phyloP scores from a whole-genome alignment of 2,329 filamentous ascomycete genomes.

The Ophiostoma pallidulum region DNA sequence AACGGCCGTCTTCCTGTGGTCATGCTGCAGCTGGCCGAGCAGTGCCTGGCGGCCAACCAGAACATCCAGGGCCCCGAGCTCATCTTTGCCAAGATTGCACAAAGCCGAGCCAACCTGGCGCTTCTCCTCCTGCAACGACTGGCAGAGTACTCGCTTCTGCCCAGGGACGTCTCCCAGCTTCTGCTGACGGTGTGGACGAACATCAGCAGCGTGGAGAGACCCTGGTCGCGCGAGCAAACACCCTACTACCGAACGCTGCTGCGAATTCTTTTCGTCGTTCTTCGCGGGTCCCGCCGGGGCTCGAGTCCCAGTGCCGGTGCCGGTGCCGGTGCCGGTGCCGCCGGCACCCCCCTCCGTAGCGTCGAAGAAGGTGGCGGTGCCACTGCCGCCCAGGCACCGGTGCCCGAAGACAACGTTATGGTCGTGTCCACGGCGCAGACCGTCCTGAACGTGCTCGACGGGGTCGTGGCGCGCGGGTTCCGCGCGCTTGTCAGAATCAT shows the following conservation, averaged over 20 bases:
- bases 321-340: background rate
- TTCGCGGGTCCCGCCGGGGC: constrained; percentile 53
- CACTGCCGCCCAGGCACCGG: background rate
- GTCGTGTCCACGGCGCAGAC: constrained; percentile 45
- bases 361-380: background rate
- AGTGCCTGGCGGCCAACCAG: constrained; percentile 72
- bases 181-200: constrained; percentile 42
- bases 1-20: constrained; percentile 36
- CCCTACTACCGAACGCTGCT: constrained; percentile 76
- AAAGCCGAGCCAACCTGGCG: constrained; percentile 68
- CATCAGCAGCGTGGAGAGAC: constrained; percentile 44
- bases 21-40: constrained; percentile 64
- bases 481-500: constrained; percentile 70
- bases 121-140: constrained; percentile 76
- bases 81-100: constrained; percentile 71
- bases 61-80: constrained; percentile 58
- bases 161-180: constrained; percentile 43
- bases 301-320: background rate
- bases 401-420: constrained; percentile 21
- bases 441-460: constrained; percentile 70
- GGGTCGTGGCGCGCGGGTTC: constrained; percentile 74
- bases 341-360: constrained; percentile 14
- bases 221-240: constrained; percentile 42
- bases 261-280: constrained; percentile 72
- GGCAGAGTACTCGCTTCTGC: constrained; percentile 45